These are phyloP conservation scores for Saccharomycopsis guyanensis DNA, from an alignment of 805 yeast species.

Conservation along the genomic window DNA sequence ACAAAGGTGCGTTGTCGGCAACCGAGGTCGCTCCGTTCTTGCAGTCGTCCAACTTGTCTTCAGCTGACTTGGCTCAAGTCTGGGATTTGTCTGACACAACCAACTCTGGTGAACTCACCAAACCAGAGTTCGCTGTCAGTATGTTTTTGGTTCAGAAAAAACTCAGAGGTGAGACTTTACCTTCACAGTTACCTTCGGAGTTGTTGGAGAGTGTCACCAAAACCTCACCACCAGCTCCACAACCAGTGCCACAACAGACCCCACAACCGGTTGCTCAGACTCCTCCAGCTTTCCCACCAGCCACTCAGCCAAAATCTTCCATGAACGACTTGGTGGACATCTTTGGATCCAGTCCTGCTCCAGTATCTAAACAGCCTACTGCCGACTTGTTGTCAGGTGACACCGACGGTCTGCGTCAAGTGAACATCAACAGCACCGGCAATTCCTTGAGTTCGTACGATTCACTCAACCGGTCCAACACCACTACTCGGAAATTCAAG, in stretches of 20 bases:
- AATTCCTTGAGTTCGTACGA: constrained; percentile 5
- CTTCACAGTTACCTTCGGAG: constrained; percentile 66
- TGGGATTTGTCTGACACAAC: constrained; percentile 95
- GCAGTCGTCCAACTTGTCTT: constrained; percentile 78
- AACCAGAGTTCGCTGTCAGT: constrained; percentile 84
- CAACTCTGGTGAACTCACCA: constrained; percentile 74
- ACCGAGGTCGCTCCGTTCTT: constrained; percentile 82
- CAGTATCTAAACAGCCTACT: constrained; percentile 9
- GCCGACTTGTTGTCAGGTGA: constrained; percentile 15
- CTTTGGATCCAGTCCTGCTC: constrained; percentile 26
- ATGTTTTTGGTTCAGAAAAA: constrained; percentile 86
- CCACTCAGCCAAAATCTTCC: constrained; percentile 20
- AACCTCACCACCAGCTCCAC: constrained; percentile 26
- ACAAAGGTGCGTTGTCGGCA: constrained; percentile 59
- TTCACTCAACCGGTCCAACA: constrained; percentile 16
- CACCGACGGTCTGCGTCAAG: constrained; percentile 25
- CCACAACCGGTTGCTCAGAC: constrained; percentile 18
- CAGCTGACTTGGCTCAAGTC: constrained; percentile 75
- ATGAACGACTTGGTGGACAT: constrained; percentile 21
- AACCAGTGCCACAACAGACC: constrained; percentile 21
- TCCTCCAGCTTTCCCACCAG: constrained; percentile 29
- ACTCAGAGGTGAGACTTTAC: constrained; percentile 69
- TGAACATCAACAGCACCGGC: constrained; percentile 23
- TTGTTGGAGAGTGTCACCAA: constrained; percentile 36
- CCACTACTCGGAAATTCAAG: constrained; percentile 43